A percentile compares a stretch with the other conserved stretches of the same genome.
phyloP scores from a whole-genome alignment of 2,329 filamentous ascomycete genomes.

The Alternaria sp. region DNA sequence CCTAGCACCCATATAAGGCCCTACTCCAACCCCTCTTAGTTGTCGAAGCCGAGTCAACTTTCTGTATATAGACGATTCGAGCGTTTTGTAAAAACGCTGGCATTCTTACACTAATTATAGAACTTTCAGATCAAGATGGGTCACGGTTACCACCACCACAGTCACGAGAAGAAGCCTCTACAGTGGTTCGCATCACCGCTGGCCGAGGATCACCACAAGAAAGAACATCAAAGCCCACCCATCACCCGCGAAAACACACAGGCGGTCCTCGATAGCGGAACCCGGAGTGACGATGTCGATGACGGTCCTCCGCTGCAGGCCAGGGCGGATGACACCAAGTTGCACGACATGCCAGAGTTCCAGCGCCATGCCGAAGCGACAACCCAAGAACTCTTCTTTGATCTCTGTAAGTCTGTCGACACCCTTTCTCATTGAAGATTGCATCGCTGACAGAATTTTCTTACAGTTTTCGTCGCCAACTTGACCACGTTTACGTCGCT shows the following conservation, averaged over 20 bases:
- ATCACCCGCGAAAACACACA: not conserved
- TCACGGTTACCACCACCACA: slow-evolving; percentile 1
- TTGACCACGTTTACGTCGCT: slow-evolving; percentile 68
- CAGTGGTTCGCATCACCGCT: slow-evolving; percentile 7
- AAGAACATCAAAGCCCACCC: not conserved
- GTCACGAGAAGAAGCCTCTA: slow-evolving; percentile 4
- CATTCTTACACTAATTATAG: not conserved
- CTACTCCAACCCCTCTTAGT: not conserved
- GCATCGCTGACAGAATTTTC: not conserved
- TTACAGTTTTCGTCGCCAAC: slow-evolving; percentile 52
- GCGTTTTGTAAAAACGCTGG: not conserved
- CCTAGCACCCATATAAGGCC: not conserved
- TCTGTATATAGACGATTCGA: not conserved
- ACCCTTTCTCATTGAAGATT: not conserved
- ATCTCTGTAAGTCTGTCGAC: not conserved
- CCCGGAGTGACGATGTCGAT: not conserved
- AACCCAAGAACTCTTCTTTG: slow-evolving; percentile 9
- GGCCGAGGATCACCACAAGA: not conserved
- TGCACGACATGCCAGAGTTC: slow-evolving; percentile 1
- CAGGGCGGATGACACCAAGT: not conserved
- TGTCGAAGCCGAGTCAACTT: not conserved
- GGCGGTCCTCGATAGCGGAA: not conserved
- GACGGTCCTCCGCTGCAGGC: not conserved
- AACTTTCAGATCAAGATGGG: not conserved
- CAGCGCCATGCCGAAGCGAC: slow-evolving; percentile 9